These are phyloP conservation scores for Kodamaea anthophila DNA, from an alignment of 1,139 yeast species.

Conservation along the genomic window DNA sequence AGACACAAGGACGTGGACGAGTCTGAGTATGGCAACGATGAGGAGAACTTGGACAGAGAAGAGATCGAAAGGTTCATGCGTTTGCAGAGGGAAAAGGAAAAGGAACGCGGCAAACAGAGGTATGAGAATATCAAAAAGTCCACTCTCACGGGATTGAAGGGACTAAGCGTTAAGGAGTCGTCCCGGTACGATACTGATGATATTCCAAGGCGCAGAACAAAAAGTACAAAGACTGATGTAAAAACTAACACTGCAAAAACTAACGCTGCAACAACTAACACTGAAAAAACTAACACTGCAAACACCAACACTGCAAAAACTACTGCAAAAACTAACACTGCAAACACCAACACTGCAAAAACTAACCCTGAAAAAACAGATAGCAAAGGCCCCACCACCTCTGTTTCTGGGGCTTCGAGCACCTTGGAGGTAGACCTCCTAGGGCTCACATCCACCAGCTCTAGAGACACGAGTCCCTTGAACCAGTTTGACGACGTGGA, in stretches of 20 bases:
- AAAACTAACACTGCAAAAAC: too few relatives aligned
- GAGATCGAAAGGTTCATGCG: conserved; percentile 37
- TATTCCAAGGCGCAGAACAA: conserved; percentile 1
- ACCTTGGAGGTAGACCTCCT: conserved; percentile 10
- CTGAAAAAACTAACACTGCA: too few relatives aligned
- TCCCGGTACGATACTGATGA: conserved; percentile 2
- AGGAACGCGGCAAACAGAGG: conserved; percentile 26
- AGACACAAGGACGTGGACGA: conserved; percentile 21
- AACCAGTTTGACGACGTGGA: conserved; percentile 43
- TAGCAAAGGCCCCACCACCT: too few relatives aligned
- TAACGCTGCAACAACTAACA: not conserved
- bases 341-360: not conserved
- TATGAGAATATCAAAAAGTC: conserved; percentile 5
- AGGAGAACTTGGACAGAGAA: conserved; percentile 39
- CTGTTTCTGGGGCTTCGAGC: conserved; percentile 1
- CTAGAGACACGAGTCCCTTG: conserved; percentile 17
- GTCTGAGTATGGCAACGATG: conserved; percentile 33
- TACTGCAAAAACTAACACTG: too few relatives aligned
- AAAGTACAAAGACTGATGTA: too few relatives aligned
- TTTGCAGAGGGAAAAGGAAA: conserved; percentile 34
- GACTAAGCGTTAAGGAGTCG: not conserved
- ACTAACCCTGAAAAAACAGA: conserved; percentile 1
- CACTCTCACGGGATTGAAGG: conserved; percentile 5
- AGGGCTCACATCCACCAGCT: conserved; percentile 10
- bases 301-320: too few relatives aligned